phyloP scores from a whole-genome alignment of 331 rosid genomes.

The Ulmus americana region DNA sequence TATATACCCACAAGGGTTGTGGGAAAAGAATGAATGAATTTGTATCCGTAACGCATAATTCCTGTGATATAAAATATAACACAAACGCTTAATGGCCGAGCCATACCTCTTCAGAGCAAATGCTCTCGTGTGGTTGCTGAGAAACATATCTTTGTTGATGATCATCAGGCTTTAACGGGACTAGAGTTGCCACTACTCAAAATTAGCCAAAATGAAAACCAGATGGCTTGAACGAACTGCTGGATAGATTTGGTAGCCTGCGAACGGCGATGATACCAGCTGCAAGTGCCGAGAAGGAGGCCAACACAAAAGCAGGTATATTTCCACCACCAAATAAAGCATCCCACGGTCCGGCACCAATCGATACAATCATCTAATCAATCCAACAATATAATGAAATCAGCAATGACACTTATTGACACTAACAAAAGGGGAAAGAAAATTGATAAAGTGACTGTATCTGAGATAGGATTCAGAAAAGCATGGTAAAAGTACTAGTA shows the following conservation, averaged over 20 bases:
- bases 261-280: slow-evolving; percentile 67
- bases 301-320: slow-evolving; percentile 82
- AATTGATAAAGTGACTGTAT: not conserved
- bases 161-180: slow-evolving; percentile 12
- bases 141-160: slow-evolving; percentile 24
- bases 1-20: slow-evolving; percentile 22
- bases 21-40: slow-evolving; percentile 55
- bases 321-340: slow-evolving; percentile 92
- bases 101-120: slow-evolving; percentile 24
- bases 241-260: slow-evolving; percentile 55
- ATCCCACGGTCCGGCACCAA: slow-evolving; percentile 97
- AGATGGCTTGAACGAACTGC: slow-evolving; percentile 46
- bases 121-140: slow-evolving; percentile 17
- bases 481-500: not conserved
- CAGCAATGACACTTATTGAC: not conserved
- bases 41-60: slow-evolving; percentile 37
- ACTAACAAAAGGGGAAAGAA: not conserved
- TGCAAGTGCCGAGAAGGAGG: slow-evolving; percentile 64
- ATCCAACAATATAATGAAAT: slow-evolving; percentile 15
- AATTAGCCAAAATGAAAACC: slow-evolving; percentile 76
- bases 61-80: slow-evolving; percentile 31
- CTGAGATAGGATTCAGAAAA: not conserved
- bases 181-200: slow-evolving; percentile 38
- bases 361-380: slow-evolving; percentile 75
- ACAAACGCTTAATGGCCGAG: slow-evolving; percentile 17